Percentiles rank a stretch among this genome's conserved stretches.
These are phyloP conservation scores for Infundibulicybe gibba DNA, from an alignment of 768 basidiomycete species.

Conservation along the genomic window DNA sequence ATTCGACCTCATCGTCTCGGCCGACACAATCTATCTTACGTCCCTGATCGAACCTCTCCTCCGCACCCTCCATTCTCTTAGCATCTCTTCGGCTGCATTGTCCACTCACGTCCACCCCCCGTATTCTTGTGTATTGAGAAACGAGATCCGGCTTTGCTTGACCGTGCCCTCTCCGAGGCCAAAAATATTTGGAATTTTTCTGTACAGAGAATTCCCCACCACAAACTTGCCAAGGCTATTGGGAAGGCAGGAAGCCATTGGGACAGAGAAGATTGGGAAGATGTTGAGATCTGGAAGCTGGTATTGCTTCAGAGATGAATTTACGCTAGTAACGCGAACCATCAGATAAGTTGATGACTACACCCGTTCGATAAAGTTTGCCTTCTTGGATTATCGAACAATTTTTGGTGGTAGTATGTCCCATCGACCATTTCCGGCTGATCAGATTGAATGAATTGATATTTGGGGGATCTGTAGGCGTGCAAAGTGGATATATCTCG, in stretches of 20 bases:
- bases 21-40: constrained; percentile 76
- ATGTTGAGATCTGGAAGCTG: constrained; percentile 77
- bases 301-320: constrained; percentile 12
- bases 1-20: constrained; percentile 76
- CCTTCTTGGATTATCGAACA: too few species aligned
- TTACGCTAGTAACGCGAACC: not conserved
- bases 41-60: constrained; percentile 68
- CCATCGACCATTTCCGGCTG: too few species aligned
- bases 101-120: constrained; percentile 31
- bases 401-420: too few species aligned
- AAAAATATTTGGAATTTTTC: constrained; percentile 51
- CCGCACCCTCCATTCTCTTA: constrained; percentile 57
- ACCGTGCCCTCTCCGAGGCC: constrained; percentile 55
- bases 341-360: not conserved
- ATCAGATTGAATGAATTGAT: too few species aligned
- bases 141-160: constrained; percentile 67
- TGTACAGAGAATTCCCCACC: constrained; percentile 53
- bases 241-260: constrained; percentile 55
- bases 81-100: constrained; percentile 27
- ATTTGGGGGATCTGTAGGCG: too few species aligned
- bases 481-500: too few species aligned
- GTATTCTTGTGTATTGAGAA: constrained; percentile 71
- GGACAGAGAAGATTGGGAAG: constrained; percentile 74
- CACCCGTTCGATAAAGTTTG: too few species aligned
- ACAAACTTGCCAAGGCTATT: constrained; percentile 58